A percentile compares a stretch with the other conserved stretches of the same genome.
These are phyloP conservation scores for Lentinula detonsa DNA, from an alignment of 768 basidiomycete genomes.

Conservation along the genomic window DNA sequence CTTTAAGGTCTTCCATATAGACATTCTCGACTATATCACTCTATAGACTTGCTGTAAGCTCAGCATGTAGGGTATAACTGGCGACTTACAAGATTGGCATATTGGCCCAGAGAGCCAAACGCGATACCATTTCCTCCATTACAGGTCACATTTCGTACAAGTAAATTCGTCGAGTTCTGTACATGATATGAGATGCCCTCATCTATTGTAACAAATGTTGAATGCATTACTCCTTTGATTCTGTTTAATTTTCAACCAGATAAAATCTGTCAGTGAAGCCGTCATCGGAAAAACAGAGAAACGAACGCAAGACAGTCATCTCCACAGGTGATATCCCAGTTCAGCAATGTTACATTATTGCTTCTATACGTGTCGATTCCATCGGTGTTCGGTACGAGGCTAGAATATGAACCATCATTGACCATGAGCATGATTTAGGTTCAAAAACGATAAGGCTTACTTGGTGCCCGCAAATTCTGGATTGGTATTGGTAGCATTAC, in stretches of 20 bases:
- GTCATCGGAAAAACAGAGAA: background rate
- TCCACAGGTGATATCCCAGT: slow-evolving; percentile 59
- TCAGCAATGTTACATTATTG: slow-evolving; percentile 37
- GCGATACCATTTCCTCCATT: slow-evolving; percentile 58
- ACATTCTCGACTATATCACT: slow-evolving; percentile 51
- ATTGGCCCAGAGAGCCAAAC: slow-evolving; percentile 56
- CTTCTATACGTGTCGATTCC: slow-evolving; percentile 55
- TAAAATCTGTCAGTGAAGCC: background rate
- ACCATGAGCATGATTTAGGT: slow-evolving; percentile 21
- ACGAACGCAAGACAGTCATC: slow-evolving; percentile 47
- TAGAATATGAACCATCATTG: slow-evolving; percentile 11
- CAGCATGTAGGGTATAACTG: background rate
- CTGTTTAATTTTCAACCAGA: slow-evolving; percentile 10
- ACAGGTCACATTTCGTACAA: slow-evolving; percentile 43
- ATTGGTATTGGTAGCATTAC: slow-evolving; percentile 53
- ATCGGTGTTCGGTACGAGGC: slow-evolving; percentile 56
- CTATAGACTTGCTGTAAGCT: slow-evolving; percentile 19
- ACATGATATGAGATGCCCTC: background rate
- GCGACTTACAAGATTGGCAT: slow-evolving; percentile 37
- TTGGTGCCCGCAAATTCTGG: slow-evolving; percentile 43
- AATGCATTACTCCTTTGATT: slow-evolving; percentile 49
- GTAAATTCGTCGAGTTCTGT: slow-evolving; percentile 51
- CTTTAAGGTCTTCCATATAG: slow-evolving; percentile 39
- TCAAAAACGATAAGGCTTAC: slow-evolving; percentile 41
- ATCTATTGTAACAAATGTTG: background rate